Evolutionary conservation across 768 basidiomycete species (phyloP).

Genomic region (Mycena belliarum): DNA sequence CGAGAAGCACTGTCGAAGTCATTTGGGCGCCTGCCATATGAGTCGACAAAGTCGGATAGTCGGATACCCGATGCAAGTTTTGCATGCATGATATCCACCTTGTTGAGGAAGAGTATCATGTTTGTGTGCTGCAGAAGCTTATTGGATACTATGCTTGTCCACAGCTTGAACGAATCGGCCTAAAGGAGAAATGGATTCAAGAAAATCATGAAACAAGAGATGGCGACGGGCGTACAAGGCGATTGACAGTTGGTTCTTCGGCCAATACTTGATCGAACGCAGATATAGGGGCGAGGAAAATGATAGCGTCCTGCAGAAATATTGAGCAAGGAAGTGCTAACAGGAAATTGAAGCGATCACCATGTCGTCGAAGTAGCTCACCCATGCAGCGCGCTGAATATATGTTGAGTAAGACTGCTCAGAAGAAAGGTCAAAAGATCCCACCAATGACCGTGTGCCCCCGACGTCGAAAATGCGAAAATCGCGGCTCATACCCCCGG

Average conservation of each 20-base stretch:
- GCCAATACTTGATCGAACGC: constrained; percentile 69
- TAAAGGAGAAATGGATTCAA: constrained; percentile 12
- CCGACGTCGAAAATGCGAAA: constrained; percentile 74
- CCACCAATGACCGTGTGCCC: constrained; percentile 67
- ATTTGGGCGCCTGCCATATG: constrained; percentile 68
- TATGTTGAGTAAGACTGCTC: neutral
- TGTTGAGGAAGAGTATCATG: constrained; percentile 78
- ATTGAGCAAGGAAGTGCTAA: too few species aligned
- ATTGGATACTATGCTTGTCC: constrained; percentile 67
- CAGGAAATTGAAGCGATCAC: too few species aligned
- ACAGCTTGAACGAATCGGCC: constrained; percentile 70
- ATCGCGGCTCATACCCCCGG: constrained; percentile 51
- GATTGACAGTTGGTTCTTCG: constrained; percentile 65
- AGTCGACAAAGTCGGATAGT: constrained; percentile 61
- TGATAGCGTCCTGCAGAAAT: constrained; percentile 50
- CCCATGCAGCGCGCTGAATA: constrained; percentile 54
- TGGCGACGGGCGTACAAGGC: constrained; percentile 55
- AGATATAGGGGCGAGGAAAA: constrained; percentile 74
- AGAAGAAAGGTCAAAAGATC: constrained; percentile 17
- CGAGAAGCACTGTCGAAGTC: constrained; percentile 60
- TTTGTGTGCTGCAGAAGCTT: constrained; percentile 62
- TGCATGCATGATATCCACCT: constrained; percentile 60
- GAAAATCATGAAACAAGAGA: neutral
- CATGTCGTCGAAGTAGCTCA: constrained; percentile 41
- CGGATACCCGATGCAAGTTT: constrained; percentile 65